Evolutionary conservation across 2,329 filamentous ascomycete species (phyloP).

Genomic region (Sporothrix inflata): DNA sequence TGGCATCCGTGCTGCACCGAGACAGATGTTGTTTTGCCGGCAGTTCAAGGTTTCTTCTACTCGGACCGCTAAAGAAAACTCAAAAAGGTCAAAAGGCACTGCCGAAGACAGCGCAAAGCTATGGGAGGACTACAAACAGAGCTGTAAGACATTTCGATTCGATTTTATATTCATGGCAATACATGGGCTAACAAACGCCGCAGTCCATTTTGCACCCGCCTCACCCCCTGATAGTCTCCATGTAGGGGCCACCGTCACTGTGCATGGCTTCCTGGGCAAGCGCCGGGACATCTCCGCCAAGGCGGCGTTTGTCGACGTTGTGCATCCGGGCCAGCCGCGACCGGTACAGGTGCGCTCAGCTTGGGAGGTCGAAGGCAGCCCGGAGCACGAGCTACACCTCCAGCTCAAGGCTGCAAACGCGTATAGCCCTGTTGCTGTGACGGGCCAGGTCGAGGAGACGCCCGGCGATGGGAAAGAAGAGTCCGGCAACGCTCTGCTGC

Average conservation of each 20-base stretch:
- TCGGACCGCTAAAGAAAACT: background rate
- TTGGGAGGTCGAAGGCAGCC: constrained; percentile 44
- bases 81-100: background rate
- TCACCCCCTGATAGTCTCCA: constrained; percentile 37
- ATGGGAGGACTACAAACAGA: constrained; percentile 50
- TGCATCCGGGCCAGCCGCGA: constrained; percentile 41
- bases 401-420: constrained; percentile 52
- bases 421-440: constrained; percentile 57
- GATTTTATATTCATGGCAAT: background rate
- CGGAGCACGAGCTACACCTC: constrained; percentile 44
- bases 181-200: background rate
- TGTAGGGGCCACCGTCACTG: constrained; percentile 49
- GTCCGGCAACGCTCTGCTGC: constrained; percentile 31
- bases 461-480: background rate
- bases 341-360: constrained; percentile 49
- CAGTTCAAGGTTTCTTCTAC: background rate
- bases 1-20: background rate
- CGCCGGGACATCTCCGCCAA: constrained; percentile 68
- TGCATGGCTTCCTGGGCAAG: constrained; percentile 74
- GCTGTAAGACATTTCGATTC: constrained; percentile 42
- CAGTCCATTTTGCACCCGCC: constrained; percentile 41
- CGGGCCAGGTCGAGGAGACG: constrained; percentile 42
- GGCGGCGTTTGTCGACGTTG: constrained; percentile 69
- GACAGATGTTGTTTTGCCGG: background rate
- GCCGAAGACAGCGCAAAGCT: constrained; percentile 26